Conservation (phyloP, 306 rosid species). For the Carpinus fangiana region DNA sequence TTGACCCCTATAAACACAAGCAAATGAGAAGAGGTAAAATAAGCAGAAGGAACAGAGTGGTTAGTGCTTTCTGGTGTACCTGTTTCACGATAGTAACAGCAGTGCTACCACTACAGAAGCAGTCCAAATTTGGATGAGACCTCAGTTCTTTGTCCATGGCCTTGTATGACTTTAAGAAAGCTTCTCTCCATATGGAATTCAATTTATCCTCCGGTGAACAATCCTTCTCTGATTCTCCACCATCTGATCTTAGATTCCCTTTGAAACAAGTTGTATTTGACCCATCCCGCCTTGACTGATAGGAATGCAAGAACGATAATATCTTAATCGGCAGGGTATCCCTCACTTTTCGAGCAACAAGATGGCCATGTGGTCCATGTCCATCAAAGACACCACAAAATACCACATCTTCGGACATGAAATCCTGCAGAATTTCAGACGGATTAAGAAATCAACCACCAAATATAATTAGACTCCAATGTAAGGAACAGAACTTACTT, state of each 20-base stretch:
- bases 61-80: constrained; percentile 41
- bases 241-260: constrained; percentile 47
- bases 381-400: constrained; percentile 98
- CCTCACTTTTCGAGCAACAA: constrained; percentile 88
- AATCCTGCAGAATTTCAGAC: constrained; percentile 61
- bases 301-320: constrained; percentile 62
- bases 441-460: constrained; percentile 22
- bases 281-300: constrained; percentile 52
- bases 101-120: constrained; percentile 98
- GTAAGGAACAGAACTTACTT: constrained; percentile 56
- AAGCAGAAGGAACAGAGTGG: not conserved
- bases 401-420: constrained; percentile 71
- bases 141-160: constrained; percentile 93
- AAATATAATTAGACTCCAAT: constrained; percentile 12
- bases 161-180: constrained; percentile 82
- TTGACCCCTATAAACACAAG: constrained; percentile 64
- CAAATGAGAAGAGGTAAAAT: constrained; percentile 27
- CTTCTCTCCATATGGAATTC: constrained; percentile 76
- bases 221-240: constrained; percentile 62
- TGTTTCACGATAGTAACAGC: constrained; percentile 86
- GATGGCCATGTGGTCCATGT: constrained; percentile 95
- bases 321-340: constrained; percentile 79
- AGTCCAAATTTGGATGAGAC: constrained; percentile 88
- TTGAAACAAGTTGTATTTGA: constrained; percentile 54
- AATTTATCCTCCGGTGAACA: constrained; percentile 51